Evolutionary conservation across 2,329 filamentous ascomycete genomes (phyloP), one percentile per base, ranked within the genome.

Genomic region (Xylaria sp.): DNA sequence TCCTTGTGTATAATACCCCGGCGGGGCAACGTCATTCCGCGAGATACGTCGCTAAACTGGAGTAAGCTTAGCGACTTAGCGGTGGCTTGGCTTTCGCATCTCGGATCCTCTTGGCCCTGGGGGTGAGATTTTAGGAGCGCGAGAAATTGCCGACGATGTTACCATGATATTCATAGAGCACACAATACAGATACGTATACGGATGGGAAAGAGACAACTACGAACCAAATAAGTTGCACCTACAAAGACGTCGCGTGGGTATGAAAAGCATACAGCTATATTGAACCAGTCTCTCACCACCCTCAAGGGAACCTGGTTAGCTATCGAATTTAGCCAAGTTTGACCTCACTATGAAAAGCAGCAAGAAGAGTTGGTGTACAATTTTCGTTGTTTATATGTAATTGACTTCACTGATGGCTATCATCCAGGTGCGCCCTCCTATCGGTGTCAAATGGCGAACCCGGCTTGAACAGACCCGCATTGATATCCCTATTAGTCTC

Each of bases 11-110:
- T n/a, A 26, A 61, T 11, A 33, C 31, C 7, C 44, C 38, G 44
- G 38, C 59, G 54, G 54, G 23, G 46, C 65, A 67, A 67, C 31
- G 20, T 42, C 54, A 56, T 46, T 26, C 59, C 46, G 59, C 53
- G 7, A 17, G 33, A 6, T 44, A 31, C 17, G 17, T n/a, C 42
- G 20, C 56, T 59, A 58, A 36, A n/a, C 44, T 20, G 13, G 9
- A 51, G 44, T 6, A 3, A n/a, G 58, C 31, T 28, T 51, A 51
- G 48, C 7, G 15, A 11, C 13, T 40, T 40, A 40, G 23, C 15
- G 40, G n/a, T 46, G 40, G 48, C 48, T 51, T 28, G 40, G 17
- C 17, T 15, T 31, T 51, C 26, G 26, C 11, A 51, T 31, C 6
- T 31, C 48, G 48, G 48, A 51, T 51, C 48, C 48, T 31, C 26